A percentile compares a stretch with the other conserved stretches of the same genome.
phyloP scores from a whole-genome alignment of 2,329 filamentous ascomycete genomes.

The Phaeophleospora eucalypticola region DNA sequence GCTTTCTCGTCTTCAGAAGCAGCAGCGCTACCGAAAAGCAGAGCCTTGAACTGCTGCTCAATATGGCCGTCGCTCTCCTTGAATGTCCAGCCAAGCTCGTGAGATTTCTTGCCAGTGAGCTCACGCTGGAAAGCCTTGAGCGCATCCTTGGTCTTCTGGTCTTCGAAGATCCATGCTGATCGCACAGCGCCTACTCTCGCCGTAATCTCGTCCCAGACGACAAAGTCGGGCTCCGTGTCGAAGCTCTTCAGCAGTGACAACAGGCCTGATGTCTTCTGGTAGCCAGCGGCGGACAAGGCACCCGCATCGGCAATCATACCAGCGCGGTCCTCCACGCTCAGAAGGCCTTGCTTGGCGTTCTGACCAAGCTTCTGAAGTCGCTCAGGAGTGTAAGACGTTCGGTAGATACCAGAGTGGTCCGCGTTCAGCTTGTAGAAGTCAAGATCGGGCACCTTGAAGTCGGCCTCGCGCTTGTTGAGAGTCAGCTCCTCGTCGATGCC shows the following conservation, averaged over 20 bases:
- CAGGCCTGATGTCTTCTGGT: slow-evolving; percentile 88
- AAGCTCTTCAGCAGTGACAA: slow-evolving; percentile 83
- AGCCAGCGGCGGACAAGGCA: slow-evolving; percentile 81
- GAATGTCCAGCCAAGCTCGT: slow-evolving; percentile 85
- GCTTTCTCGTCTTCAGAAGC: slow-evolving; percentile 74
- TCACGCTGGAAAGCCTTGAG: slow-evolving; percentile 79
- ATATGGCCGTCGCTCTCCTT: slow-evolving; percentile 81
- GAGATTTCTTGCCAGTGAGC: slow-evolving; percentile 72
- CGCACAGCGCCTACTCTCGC: slow-evolving; percentile 74
- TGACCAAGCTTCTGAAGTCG: slow-evolving; percentile 82
- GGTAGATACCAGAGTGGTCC: slow-evolving; percentile 88
- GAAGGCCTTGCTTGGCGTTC: slow-evolving; percentile 73
- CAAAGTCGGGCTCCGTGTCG: slow-evolving; percentile 74
- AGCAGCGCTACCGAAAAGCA: slow-evolving; percentile 83
- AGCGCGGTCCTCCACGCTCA: slow-evolving; percentile 85
- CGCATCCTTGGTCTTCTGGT: slow-evolving; percentile 66
- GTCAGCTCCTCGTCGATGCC: slow-evolving; percentile 75
- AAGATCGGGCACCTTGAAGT: slow-evolving; percentile 70
- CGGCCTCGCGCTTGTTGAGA: slow-evolving; percentile 66
- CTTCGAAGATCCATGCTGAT: slow-evolving; percentile 84
- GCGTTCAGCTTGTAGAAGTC: slow-evolving; percentile 98
- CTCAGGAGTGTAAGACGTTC: slow-evolving; percentile 80
- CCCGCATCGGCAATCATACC: slow-evolving; percentile 89
- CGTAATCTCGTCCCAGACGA: slow-evolving; percentile 92
- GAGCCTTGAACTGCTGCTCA: slow-evolving; percentile 87